Percentiles rank a stretch among this genome's conserved stretches.
These are phyloP conservation scores for Schizochytrium sp. DNA, from an alignment of 108 stramenopile species.

Conservation along the genomic window DNA sequence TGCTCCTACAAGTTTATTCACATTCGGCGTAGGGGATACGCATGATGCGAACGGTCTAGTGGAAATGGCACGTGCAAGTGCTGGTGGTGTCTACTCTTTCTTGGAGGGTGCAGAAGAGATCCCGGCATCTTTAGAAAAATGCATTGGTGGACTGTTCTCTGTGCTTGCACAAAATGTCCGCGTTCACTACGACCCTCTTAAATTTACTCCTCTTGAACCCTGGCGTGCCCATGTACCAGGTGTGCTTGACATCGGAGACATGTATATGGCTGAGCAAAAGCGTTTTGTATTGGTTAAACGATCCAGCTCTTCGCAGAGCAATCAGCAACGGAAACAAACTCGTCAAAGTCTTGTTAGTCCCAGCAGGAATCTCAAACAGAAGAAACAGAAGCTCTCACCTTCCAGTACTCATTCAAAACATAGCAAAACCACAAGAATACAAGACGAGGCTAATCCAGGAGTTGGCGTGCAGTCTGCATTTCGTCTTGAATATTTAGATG, in stretches of 20 bases:
- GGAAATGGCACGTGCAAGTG: not conserved
- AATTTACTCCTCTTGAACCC: not conserved
- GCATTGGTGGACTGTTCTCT: slow-evolving; percentile 31
- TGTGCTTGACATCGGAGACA: slow-evolving; percentile 1
- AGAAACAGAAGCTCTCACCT: too few species aligned
- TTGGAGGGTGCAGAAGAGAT: not conserved
- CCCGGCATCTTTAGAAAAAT: slow-evolving; percentile 15
- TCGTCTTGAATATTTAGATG: not conserved
- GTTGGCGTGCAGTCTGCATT: not conserved
- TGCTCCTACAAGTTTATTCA: not conserved
- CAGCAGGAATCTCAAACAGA: not conserved
- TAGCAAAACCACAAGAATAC: too few species aligned
- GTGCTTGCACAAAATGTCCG: slow-evolving; percentile 56
- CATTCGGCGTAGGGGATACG: not conserved
- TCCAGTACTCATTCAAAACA: too few species aligned
- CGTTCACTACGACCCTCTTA: slow-evolving; percentile 9
- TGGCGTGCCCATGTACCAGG: not conserved
- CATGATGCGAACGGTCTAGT: not conserved
- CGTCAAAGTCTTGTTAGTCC: not conserved
- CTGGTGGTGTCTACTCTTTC: slow-evolving; percentile 42
- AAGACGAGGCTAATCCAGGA: too few species aligned
- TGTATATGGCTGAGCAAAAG: slow-evolving; percentile 22
- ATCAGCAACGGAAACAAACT: not conserved
- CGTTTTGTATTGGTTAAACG: not conserved
- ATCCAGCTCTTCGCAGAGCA: not conserved